phyloP scores from a whole-genome alignment of 2,329 filamentous ascomycete genomes.

The Albifimbria verrucaria region DNA sequence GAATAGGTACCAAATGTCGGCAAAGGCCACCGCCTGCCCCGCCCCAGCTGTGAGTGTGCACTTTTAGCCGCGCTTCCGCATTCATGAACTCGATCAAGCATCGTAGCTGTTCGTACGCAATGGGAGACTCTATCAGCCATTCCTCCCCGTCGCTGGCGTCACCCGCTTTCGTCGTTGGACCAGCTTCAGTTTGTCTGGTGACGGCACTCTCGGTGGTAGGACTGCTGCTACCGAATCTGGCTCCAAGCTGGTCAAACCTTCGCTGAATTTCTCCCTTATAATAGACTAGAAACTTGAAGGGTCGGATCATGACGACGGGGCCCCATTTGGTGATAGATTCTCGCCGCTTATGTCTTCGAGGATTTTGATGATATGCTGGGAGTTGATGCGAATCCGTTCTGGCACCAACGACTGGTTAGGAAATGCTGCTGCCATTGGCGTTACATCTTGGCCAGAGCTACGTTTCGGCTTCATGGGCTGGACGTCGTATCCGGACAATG shows the following conservation, averaged over 20 bases:
- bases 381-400: conserved; percentile 10
- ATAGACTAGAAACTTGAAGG: conserved; percentile 6
- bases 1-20: conserved; percentile 26
- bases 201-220: background rate
- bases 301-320: conserved; percentile 5
- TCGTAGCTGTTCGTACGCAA: conserved; percentile 4
- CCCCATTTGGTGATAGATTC: conserved; percentile 1
- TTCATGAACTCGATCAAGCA: conserved; percentile 9
- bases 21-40: conserved; percentile 11
- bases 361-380: conserved; percentile 2
- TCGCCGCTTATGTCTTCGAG: conserved; percentile 2
- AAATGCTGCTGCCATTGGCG: no score
- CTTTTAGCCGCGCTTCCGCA: background rate
- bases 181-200: background rate
- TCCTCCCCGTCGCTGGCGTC: no score
- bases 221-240: background rate
- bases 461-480: no score
- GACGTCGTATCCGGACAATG: no score
- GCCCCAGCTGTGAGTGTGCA: conserved; percentile 1
- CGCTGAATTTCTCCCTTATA: conserved; percentile 4
- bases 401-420: no score
- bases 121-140: no score
- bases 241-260: background rate
- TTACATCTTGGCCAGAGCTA: no score
- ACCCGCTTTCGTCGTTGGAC: background rate